Evolutionary conservation across 2,329 filamentous ascomycete genomes (phyloP), one percentile per base, ranked within the genome.

Genomic region (Talaromyces amestolkiae): DNA sequence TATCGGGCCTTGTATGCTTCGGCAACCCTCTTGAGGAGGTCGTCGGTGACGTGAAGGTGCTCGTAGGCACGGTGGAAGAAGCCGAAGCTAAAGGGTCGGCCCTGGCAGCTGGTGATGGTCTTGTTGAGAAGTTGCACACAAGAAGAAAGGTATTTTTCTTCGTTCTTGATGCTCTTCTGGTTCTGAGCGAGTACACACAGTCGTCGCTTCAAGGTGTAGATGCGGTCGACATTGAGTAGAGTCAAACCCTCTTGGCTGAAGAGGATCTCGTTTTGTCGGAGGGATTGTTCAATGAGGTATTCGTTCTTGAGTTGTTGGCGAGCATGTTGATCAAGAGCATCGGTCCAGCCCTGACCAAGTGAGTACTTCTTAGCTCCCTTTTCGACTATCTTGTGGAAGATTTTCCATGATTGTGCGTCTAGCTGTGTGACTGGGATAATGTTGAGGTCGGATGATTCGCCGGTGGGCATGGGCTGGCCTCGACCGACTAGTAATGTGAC

Each of bases 61-160:
- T 80, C 76, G 65, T 81, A 81, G 22, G 79, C 74, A 33, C 78
- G 74, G 59, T 78, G 75, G 67, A 81, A 79, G 65, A 81, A 81
- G 5, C 73, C 76, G 64, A 77, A 77, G 70, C 76, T 80, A 67
- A 81, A 79, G 5, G 77, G 77, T 6, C 78, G 77, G 39, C 78
- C 77, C 58, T 76, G 72, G 67, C 78, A 79, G 65, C 79, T 77
- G 24, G 68, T 66, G 68, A 80, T 76, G 24, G 77, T 76, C 56
- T 77, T 77, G 65, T 76, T 72, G n/a, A 81, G 72, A 15, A 81
- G 73, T 13, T 73, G 72, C 3, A 79, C 73, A 66, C 78, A 80
- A 13, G 78, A 79, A 17, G 72, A 71, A 63, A 80, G 72, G 67
- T 75, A 77, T 17, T 75, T 70, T 13, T 77, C 74, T 3, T 74